These are phyloP conservation scores for Erysimum pusillum DNA, from an alignment of 441 rosid species.

Conservation along the genomic window DNA sequence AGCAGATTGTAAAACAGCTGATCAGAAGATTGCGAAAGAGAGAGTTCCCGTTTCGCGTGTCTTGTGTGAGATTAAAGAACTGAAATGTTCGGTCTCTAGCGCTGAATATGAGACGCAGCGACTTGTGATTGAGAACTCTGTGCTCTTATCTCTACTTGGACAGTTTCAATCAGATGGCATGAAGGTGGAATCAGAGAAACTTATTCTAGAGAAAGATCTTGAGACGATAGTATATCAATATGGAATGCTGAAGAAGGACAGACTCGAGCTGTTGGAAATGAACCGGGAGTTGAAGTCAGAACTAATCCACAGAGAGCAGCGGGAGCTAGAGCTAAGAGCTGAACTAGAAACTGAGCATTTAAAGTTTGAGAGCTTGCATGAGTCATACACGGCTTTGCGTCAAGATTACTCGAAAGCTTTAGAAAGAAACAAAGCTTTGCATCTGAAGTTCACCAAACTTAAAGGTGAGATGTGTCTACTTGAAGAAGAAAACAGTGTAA, in stretches of 20 bases:
- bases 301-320: conserved; percentile 55
- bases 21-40: conserved; percentile 50
- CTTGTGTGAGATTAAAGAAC: conserved; percentile 54
- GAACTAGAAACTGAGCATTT: conserved; percentile 54
- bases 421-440: conserved; percentile 60
- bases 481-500: conserved; percentile 67
- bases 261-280: conserved; percentile 63
- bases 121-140: conserved; percentile 71
- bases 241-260: conserved; percentile 57
- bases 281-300: conserved; percentile 69
- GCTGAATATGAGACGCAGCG: conserved; percentile 63
- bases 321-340: conserved; percentile 54
- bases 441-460: conserved; percentile 58
- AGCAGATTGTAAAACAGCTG: conserved; percentile 46
- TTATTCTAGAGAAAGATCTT: conserved; percentile 53
- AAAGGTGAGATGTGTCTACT: conserved; percentile 60
- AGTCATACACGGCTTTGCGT: conserved; percentile 58
- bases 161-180: conserved; percentile 59
- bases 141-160: conserved; percentile 61
- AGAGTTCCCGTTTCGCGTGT: conserved; percentile 57
- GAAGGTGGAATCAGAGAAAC: conserved; percentile 58
- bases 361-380: conserved; percentile 61
- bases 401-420: conserved; percentile 63
- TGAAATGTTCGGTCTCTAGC: conserved; percentile 59
- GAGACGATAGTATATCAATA: conserved; percentile 46